Conservation (phyloP, 73 alveolate genomes). For the Tetrahymena thermophila region DNA sequence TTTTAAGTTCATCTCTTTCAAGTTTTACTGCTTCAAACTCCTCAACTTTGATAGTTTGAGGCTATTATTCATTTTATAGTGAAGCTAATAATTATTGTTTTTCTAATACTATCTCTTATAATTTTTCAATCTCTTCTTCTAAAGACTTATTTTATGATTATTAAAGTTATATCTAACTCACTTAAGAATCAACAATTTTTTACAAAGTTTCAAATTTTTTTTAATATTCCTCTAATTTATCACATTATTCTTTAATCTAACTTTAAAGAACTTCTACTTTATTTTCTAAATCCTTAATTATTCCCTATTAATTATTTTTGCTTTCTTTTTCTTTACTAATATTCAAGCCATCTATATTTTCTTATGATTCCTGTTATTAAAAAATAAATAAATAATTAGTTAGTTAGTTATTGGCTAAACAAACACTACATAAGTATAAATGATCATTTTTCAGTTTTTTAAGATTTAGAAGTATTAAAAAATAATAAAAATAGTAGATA, state of each 20-base stretch:
- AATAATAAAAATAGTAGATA: not conserved
- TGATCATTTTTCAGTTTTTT: too few relatives aligned
- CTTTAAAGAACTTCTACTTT: not conserved
- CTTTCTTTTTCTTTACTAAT: not conserved
- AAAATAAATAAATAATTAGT: too few relatives aligned
- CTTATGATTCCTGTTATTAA: not conserved
- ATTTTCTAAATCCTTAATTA: not conserved
- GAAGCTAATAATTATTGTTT: not conserved
- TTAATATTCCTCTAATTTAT: not conserved
- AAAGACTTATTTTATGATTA: too few relatives aligned
- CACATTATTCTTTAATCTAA: not conserved
- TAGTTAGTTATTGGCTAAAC: too few relatives aligned
- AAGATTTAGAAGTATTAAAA: too few relatives aligned
- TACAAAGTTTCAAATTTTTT: too few relatives aligned
- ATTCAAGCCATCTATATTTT: not conserved
- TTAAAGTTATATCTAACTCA: not conserved
- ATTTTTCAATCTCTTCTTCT: not conserved
- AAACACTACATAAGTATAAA: too few relatives aligned
- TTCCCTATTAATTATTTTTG: not conserved
- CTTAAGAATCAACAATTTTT: not conserved
- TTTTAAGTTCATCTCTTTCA: not conserved
- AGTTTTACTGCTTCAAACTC: not conserved
- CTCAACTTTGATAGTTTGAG: not conserved
- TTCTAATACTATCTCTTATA: too few relatives aligned
- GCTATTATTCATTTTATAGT: not conserved